phyloP scores from a whole-genome alignment of 1,284 basidiomycete species.

The Heterobasidion annosum region DNA sequence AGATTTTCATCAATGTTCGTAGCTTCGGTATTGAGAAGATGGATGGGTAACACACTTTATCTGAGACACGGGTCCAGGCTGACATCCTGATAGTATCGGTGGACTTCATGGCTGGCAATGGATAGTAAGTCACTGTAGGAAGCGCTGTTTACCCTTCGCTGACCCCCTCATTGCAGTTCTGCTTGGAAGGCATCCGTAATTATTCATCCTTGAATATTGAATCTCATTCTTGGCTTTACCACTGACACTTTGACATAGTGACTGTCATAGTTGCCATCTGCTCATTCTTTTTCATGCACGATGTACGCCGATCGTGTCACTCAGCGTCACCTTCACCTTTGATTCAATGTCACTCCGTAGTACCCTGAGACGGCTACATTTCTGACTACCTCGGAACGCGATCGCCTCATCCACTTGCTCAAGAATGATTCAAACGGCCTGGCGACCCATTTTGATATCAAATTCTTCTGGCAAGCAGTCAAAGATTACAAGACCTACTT shows the following conservation, averaged over 20 bases:
- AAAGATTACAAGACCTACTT: constrained; percentile 35
- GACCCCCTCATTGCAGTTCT: constrained; percentile 15
- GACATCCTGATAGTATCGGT: constrained; percentile 18
- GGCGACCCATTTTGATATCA: constrained; percentile 23
- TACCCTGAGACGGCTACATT: constrained; percentile 35
- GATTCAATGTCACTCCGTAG: constrained; percentile 2
- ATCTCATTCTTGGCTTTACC: neutral
- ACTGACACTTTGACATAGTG: constrained; percentile 10
- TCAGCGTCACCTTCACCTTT: neutral
- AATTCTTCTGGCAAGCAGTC: constrained; percentile 30
- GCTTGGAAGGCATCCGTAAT: constrained; percentile 20
- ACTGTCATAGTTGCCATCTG: constrained; percentile 26
- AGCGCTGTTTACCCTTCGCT: constrained; percentile 11
- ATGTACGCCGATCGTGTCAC: constrained; percentile 20
- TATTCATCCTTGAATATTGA: neutral
- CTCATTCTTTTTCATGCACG: constrained; percentile 34
- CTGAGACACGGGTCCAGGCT: neutral
- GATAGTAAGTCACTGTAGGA: constrained; percentile 30
- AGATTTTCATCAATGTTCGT: neutral
- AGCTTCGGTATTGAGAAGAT: constrained; percentile 24
- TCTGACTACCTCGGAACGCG: constrained; percentile 26
- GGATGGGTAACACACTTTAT: constrained; percentile 22
- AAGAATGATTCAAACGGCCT: constrained; percentile 19
- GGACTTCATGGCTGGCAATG: constrained; percentile 34
- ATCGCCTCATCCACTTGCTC: constrained; percentile 19